These are phyloP conservation scores for Phytophthora uliginosa DNA, from an alignment of 352 stramenopile genomes.

Conservation along the genomic window DNA sequence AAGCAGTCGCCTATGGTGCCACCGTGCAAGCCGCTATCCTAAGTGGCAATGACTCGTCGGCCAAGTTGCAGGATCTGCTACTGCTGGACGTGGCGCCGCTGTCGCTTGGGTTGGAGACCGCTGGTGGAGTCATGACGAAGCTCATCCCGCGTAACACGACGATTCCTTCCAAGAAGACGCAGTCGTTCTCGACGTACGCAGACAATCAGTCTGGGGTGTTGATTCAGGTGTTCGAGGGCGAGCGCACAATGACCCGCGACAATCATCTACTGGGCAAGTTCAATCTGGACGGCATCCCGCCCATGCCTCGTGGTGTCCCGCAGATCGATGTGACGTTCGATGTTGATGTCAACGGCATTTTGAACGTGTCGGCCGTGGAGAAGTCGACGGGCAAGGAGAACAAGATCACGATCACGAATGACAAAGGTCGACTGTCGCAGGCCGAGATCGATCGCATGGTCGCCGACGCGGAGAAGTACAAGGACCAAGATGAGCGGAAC, in stretches of 20 bases:
- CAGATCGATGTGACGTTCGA: slow-evolving; percentile 92
- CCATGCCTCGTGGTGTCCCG: slow-evolving; percentile 86
- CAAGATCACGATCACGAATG: slow-evolving; percentile 99
- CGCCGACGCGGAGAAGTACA: slow-evolving; percentile 97
- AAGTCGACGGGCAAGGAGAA: slow-evolving; percentile 98
- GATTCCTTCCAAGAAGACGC: slow-evolving; percentile 84
- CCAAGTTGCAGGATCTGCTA: slow-evolving; percentile 88
- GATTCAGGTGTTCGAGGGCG: slow-evolving; percentile 93
- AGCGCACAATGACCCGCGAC: slow-evolving; percentile 94
- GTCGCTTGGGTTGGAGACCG: slow-evolving; percentile 87
- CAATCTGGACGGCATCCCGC: slow-evolving; percentile 85
- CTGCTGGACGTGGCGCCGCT: slow-evolving; percentile 91
- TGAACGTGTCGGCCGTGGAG: slow-evolving; percentile 94
- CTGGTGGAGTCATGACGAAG: slow-evolving; percentile 88
- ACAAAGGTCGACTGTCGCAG: slow-evolving; percentile 98
- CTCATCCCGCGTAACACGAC: slow-evolving; percentile 90
- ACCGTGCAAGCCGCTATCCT: slow-evolving; percentile 76
- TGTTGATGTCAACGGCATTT: slow-evolving; percentile 92
- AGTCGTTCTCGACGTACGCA: slow-evolving; percentile 88
- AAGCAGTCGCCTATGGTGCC: slow-evolving; percentile 85
- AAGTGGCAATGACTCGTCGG: slow-evolving; percentile 60
- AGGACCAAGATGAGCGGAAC: slow-evolving; percentile 97
- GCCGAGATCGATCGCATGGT: slow-evolving; percentile 99
- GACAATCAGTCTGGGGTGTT: slow-evolving; percentile 89
- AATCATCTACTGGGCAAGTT: slow-evolving; percentile 93